Conservation (phyloP, 108 stramenopile species). For the Skeletonema costatum region DNA sequence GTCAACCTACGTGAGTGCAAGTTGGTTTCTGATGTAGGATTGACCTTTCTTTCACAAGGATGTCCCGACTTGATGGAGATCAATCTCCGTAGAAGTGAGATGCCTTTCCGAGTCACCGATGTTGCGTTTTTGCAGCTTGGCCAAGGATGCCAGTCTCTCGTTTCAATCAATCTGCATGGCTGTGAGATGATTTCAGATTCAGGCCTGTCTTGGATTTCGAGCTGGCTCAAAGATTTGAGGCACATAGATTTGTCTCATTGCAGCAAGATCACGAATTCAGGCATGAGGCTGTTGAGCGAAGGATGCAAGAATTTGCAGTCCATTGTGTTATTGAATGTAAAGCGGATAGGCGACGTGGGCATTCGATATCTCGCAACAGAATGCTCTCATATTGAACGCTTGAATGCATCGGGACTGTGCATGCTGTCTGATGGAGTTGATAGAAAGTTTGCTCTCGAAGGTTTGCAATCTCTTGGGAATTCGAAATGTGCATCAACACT, state of each 20-base stretch:
- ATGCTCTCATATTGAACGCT: slow-evolving; percentile 39
- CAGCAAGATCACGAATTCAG: slow-evolving; percentile 51
- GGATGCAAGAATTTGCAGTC: slow-evolving; percentile 42
- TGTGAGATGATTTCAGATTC: slow-evolving; percentile 57
- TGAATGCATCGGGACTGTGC: slow-evolving; percentile 47
- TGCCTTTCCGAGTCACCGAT: slow-evolving; percentile 56
- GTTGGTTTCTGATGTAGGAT: slow-evolving; percentile 45
- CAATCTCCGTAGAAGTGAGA: slow-evolving; percentile 41
- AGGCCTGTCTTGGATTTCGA: slow-evolving; percentile 53
- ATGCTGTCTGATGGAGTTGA: slow-evolving; percentile 61
- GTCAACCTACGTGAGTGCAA: slow-evolving; percentile 54
- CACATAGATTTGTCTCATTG: slow-evolving; percentile 49
- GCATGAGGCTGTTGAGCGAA: slow-evolving; percentile 51
- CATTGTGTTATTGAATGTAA: slow-evolving; percentile 45
- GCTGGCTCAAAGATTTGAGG: slow-evolving; percentile 45
- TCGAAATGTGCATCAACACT: slow-evolving; percentile 22
- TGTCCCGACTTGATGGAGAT: slow-evolving; percentile 39
- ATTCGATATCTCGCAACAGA: slow-evolving; percentile 44
- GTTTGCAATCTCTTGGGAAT: slow-evolving; percentile 47
- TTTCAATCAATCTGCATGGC: slow-evolving; percentile 43
- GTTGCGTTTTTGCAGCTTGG: slow-evolving; percentile 51
- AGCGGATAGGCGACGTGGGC: slow-evolving; percentile 51
- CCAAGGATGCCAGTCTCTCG: slow-evolving; percentile 36
- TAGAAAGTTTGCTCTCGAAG: slow-evolving; percentile 54
- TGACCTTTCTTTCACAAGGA: slow-evolving; percentile 44